phyloP scores from a whole-genome alignment of 2,329 filamentous ascomycete genomes.

The Paradendryphiella salina region DNA sequence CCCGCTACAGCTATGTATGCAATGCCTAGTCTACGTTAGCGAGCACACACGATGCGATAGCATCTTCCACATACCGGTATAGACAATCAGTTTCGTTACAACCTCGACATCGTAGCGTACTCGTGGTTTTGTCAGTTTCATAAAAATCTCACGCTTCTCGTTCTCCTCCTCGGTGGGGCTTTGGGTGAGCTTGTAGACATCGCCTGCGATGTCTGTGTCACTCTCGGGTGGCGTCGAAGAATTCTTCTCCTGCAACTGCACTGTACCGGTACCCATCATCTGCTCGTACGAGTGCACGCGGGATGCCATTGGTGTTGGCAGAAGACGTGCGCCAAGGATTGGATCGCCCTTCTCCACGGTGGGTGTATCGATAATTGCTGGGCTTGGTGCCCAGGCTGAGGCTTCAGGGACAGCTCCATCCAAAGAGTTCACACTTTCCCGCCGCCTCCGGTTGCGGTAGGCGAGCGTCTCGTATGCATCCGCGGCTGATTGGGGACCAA shows the following conservation, averaged over 20 bases:
- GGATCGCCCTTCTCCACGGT: slow-evolving; percentile 34
- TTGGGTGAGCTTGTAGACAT: slow-evolving; percentile 19
- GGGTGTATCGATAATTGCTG: slow-evolving; percentile 41
- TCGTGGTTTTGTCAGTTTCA: slow-evolving; percentile 77
- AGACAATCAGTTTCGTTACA: slow-evolving; percentile 93
- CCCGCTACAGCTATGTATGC: slow-evolving; percentile 76
- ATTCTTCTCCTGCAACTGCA: slow-evolving; percentile 10
- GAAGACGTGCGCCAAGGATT: slow-evolving; percentile 49
- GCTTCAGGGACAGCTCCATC: slow-evolving; percentile 39
- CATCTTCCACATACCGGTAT: slow-evolving; percentile 68
- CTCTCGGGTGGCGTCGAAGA: slow-evolving; percentile 33
- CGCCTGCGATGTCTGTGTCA: slow-evolving; percentile 40
- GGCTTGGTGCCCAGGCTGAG: slow-evolving; percentile 26
- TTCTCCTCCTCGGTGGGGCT: slow-evolving; percentile 41
- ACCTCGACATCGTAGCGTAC: slow-evolving; percentile 99
- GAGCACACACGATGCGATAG: neutral
- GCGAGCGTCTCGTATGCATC: slow-evolving; percentile 95
- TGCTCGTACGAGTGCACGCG: slow-evolving; percentile 67
- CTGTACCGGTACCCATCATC: slow-evolving; percentile 71
- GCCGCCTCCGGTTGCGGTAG: slow-evolving; percentile 74
- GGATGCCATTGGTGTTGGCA: slow-evolving; percentile 53
- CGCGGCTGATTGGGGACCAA: slow-evolving; percentile 92
- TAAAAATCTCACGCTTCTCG: slow-evolving; percentile 71
- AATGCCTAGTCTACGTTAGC: slow-evolving; percentile 64
- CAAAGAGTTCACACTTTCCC: slow-evolving; percentile 60